Base-by-base conservation (phyloP, 2,329 filamentous ascomycete species). In the Beauveria medogensis region DNA sequence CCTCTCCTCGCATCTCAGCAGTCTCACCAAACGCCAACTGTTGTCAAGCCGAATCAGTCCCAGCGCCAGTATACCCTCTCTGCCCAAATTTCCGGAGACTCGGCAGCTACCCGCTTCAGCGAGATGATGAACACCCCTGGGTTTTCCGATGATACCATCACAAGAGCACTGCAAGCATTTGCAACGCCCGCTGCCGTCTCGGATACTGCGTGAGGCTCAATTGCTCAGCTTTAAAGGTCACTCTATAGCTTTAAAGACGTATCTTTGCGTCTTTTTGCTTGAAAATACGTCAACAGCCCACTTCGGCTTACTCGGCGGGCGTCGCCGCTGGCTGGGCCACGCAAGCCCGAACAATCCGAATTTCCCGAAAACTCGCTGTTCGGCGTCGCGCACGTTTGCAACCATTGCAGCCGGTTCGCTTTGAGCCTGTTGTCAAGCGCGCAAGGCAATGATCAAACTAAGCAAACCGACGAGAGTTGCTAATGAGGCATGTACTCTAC, bases 11-110 rank as follows among this genome's bases (percentile, higher is more conserved):
- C 58, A 18, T 51, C 52, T 5, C 44, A 30, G 20, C 79, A 67
- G 71, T 74, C 64, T 67, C 22, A 61, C 20, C 80, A 83, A 65
- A 78, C 82, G 18, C 74, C 82, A 24, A 82, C 80, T 1, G 81
- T 97, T 26, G 80, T 93, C 63, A 97, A 96, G 76, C 93, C 93
- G n/a, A 86, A 85, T 64, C 81, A 88, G 63, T 85, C 81, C 55
- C 81, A 83, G 63, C 78, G 82, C 44, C 82, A 80, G 64, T 91
- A 92, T 69, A 81, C 80, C 4, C 79, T 91, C 63, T 86, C 80
- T 18, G 77, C 85, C 14, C 87, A 90, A 70, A 76, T 92, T n/a
- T 77, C 78, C 16, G 69, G 73, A 1, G 73, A 78, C 46, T 62
- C 77, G 22, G 67, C 72, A 8, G 67, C 68, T 3, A 68, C 75